Evolutionary conservation across 2,329 filamentous ascomycete species (phyloP).

Genomic region (Stachybotrys chartarum): DNA sequence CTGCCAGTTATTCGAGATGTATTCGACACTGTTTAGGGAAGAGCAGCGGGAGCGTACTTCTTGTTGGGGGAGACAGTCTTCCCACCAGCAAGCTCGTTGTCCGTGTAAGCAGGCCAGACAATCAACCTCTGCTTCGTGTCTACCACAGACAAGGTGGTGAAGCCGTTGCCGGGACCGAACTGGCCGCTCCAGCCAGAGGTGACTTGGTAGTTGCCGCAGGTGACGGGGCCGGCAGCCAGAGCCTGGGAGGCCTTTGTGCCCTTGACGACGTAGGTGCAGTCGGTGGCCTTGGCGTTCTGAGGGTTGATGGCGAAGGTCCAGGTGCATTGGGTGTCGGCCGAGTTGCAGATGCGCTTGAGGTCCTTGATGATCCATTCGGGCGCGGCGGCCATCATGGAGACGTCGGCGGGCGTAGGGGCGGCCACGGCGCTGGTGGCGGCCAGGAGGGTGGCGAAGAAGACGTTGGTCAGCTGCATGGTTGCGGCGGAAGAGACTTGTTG

Average conservation of each 20-base stretch:
- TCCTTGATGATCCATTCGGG: constrained; percentile 35
- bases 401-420: constrained; percentile 22
- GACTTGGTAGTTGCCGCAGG: constrained; percentile 43
- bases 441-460: not conserved
- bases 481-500: not conserved
- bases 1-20: not conserved
- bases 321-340: constrained; percentile 29
- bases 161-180: constrained; percentile 44
- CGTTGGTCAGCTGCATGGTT: constrained; percentile 1
- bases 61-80: constrained; percentile 41
- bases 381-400: constrained; percentile 31
- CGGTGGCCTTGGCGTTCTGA: constrained; percentile 22
- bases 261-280: constrained; percentile 21
- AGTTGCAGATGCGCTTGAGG: constrained; percentile 32
- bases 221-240: constrained; percentile 28
- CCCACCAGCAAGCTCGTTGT: constrained; percentile 37
- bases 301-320: constrained; percentile 37
- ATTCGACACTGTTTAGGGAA: not conserved
- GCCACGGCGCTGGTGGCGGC: constrained; percentile 21
- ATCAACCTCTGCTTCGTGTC: constrained; percentile 36
- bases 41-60: constrained; percentile 29
- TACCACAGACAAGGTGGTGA: constrained; percentile 46
- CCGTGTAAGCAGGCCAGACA: constrained; percentile 46
- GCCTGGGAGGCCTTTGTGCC: constrained; percentile 24
- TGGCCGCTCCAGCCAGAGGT: constrained; percentile 49